Percentiles rank a stretch among this genome's conserved stretches.
phyloP scores from a whole-genome alignment of 306 rosid genomes.

The Vigna mungo region DNA sequence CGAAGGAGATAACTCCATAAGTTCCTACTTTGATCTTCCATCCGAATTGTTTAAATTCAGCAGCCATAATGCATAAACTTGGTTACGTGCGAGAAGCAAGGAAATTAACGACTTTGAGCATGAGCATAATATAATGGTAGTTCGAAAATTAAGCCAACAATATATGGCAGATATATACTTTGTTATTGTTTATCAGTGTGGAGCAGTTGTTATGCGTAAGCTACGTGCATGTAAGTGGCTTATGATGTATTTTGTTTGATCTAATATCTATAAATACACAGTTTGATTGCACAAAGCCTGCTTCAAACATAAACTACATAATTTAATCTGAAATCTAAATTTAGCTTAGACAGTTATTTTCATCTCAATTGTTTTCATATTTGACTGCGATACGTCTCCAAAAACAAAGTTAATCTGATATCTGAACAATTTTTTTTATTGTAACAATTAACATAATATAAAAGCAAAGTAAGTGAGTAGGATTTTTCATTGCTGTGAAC shows the following conservation, averaged over 20 bases:
- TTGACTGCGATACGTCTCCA: background rate
- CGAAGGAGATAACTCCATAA: background rate
- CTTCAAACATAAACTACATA: background rate
- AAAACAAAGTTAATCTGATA: background rate
- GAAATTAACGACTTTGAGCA: background rate
- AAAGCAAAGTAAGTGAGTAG: too few species aligned
- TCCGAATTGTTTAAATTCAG: constrained; percentile 23
- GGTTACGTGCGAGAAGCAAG: background rate
- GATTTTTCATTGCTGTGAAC: too few species aligned
- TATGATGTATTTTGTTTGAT: background rate
- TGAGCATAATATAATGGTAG: background rate
- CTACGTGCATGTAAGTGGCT: background rate
- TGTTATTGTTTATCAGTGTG: background rate
- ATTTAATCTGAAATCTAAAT: background rate
- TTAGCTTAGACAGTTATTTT: background rate
- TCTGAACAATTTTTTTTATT: too few species aligned
- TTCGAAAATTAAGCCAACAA: background rate
- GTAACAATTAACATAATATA: too few species aligned
- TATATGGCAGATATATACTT: background rate
- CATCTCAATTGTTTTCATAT: background rate
- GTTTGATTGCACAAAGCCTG: background rate
- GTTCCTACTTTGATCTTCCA: constrained; percentile 21
- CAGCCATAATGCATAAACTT: background rate
- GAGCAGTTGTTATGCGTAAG: background rate
- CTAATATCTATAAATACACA: background rate